Evolutionary conservation across 768 basidiomycete genomes (phyloP).

Genomic region (Lentinula sp.): DNA sequence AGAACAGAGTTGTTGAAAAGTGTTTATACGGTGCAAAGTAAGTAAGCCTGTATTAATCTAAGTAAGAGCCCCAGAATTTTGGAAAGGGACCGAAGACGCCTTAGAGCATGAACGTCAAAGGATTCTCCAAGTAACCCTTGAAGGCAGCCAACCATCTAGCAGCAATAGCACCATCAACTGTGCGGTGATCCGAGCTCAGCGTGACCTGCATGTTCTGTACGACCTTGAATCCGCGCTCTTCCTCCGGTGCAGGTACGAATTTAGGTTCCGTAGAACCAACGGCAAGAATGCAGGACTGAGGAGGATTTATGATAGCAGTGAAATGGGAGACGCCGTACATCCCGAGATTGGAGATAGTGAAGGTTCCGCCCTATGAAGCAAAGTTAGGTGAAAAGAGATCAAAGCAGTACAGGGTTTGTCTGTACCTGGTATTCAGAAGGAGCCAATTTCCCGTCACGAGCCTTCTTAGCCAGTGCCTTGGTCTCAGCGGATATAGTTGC

Average conservation of each 20-base stretch:
- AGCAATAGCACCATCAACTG: conserved; percentile 93
- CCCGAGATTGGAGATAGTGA: conserved; percentile 98
- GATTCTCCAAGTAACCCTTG: conserved; percentile 96
- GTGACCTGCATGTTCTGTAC: conserved; percentile 93
- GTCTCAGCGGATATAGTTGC: conserved; percentile 89
- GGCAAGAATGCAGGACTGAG: conserved; percentile 97
- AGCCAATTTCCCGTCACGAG: conserved; percentile 92
- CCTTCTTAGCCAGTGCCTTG: conserved; percentile 90
- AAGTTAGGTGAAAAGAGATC: not conserved
- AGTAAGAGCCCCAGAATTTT: conserved; percentile 2
- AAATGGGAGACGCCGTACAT: conserved; percentile 96
- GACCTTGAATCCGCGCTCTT: conserved; percentile 93
- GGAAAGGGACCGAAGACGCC: conserved; percentile 8
- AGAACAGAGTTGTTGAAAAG: too few species aligned
- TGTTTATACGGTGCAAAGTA: not conserved
- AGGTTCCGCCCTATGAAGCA: conserved; percentile 76
- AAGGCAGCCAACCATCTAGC: conserved; percentile 91
- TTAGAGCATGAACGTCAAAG: conserved; percentile 94
- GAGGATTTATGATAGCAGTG: conserved; percentile 98
- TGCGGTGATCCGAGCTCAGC: conserved; percentile 90
- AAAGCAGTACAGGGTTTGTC: not conserved
- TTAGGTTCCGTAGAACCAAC: conserved; percentile 85
- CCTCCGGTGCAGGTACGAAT: conserved; percentile 79
- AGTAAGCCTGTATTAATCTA: conserved; percentile 3
- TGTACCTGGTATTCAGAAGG: conserved; percentile 93